Conservation (phyloP, 2,329 filamentous ascomycete species). For the Cercospora sp. region DNA sequence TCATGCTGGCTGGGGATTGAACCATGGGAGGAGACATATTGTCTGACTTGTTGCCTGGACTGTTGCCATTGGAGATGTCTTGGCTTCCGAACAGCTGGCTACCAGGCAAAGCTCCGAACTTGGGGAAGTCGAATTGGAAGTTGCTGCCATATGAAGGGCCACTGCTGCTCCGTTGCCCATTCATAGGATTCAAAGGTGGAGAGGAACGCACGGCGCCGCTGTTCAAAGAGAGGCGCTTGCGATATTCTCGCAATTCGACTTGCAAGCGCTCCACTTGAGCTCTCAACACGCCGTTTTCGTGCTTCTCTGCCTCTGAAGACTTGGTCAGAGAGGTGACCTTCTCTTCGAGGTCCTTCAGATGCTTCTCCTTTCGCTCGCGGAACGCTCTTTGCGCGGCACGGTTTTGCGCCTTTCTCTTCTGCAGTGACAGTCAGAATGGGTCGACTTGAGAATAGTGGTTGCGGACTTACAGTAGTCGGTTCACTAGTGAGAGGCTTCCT, state of each 20-base stretch:
- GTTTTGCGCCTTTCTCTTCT: slow-evolving; percentile 97
- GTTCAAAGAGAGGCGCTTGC: slow-evolving; percentile 74
- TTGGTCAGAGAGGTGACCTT: slow-evolving; percentile 71
- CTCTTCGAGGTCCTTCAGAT: slow-evolving; percentile 78
- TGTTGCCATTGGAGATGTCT: slow-evolving; percentile 28
- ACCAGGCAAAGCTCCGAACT: slow-evolving; percentile 74
- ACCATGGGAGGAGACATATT: slow-evolving; percentile 32
- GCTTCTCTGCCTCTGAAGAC: slow-evolving; percentile 75
- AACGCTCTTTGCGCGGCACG: slow-evolving; percentile 90
- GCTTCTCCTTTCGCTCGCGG: slow-evolving; percentile 91
- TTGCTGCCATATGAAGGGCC: slow-evolving; percentile 52
- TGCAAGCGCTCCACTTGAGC: slow-evolving; percentile 88
- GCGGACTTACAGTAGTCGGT: slow-evolving; percentile 82
- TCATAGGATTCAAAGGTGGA: slow-evolving; percentile 45
- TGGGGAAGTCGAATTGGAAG: slow-evolving; percentile 95
- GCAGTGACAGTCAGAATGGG: slow-evolving; percentile 10
- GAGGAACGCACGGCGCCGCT: slow-evolving; percentile 50
- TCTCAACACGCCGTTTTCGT: slow-evolving; percentile 81
- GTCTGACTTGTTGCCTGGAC: slow-evolving; percentile 42
- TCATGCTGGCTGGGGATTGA: slow-evolving; percentile 26
- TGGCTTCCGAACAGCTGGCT: slow-evolving; percentile 50
- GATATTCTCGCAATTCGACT: slow-evolving; percentile 82
- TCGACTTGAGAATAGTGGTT: not conserved
- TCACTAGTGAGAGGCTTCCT: slow-evolving; percentile 94
- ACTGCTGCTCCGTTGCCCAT: slow-evolving; percentile 31